Evolutionary conservation across 2,329 filamentous ascomycete species (phyloP).

Genomic region (Gnomoniopsis smithogilvyi): DNA sequence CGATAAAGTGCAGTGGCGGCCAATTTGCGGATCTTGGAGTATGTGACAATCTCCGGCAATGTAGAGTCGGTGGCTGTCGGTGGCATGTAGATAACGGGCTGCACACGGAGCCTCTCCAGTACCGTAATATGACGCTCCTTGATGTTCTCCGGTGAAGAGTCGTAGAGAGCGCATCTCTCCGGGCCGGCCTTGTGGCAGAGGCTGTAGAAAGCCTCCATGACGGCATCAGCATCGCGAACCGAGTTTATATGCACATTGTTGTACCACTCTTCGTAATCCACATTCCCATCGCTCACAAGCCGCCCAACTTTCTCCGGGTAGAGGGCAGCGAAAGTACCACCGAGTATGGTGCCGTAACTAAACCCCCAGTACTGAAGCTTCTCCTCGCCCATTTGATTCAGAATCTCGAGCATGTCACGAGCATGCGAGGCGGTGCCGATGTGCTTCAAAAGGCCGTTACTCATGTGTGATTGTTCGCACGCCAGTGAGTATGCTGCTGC

Average conservation of each 20-base stretch:
- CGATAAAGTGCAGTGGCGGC: constrained; percentile 42
- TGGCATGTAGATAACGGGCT: constrained; percentile 40
- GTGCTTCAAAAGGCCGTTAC: constrained; percentile 36
- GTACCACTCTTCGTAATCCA: constrained; percentile 54
- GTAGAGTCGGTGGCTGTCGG: constrained; percentile 29
- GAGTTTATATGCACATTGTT: constrained; percentile 43
- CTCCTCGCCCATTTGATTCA: constrained; percentile 36
- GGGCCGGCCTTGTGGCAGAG: constrained; percentile 52
- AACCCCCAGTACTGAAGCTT: constrained; percentile 52
- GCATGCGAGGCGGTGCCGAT: constrained; percentile 42
- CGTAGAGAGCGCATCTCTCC: constrained; percentile 41
- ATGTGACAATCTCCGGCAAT: constrained; percentile 48
- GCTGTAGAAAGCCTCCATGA: constrained; percentile 49
- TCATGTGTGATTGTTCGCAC: constrained; percentile 38
- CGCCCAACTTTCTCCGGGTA: constrained; percentile 49
- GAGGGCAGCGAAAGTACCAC: constrained; percentile 49
- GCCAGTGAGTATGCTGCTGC: constrained; percentile 37
- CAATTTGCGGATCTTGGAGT: constrained; percentile 42
- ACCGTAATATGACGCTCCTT: constrained; percentile 36
- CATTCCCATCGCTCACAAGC: constrained; percentile 49
- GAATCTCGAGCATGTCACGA: constrained; percentile 46
- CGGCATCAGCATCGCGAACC: constrained; percentile 51
- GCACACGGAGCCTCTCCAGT: constrained; percentile 35
- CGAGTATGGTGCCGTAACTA: constrained; percentile 52
- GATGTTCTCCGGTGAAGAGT: constrained; percentile 33